These are phyloP conservation scores for Kalmusia sp. DNA, from an alignment of 2,329 filamentous ascomycete genomes.

Conservation along the genomic window DNA sequence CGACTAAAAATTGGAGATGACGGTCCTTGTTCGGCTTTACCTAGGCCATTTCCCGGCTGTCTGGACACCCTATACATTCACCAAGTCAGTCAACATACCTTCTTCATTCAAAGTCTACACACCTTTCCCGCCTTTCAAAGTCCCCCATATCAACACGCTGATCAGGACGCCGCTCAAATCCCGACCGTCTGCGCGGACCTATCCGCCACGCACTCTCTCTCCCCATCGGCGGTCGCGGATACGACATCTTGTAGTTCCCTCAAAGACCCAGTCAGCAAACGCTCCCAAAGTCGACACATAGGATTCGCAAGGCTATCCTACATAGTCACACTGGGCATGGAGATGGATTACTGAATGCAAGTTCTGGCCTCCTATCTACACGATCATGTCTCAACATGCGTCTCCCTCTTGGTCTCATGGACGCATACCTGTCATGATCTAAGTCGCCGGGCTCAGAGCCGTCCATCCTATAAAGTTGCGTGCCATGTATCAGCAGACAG, in stretches of 20 bases:
- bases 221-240: constrained; percentile 1
- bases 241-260: constrained; percentile 9
- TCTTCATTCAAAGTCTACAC: too few relatives aligned
- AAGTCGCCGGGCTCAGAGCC: too few relatives aligned
- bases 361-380: constrained; percentile 18
- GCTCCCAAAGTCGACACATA: constrained; percentile 5
- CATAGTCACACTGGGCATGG: constrained; percentile 15
- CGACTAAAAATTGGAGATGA: not conserved
- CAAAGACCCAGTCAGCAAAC: constrained; percentile 11
- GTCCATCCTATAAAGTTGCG: constrained; percentile 1
- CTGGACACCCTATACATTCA: not conserved
- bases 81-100: too few relatives aligned
- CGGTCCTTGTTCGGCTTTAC: not conserved
- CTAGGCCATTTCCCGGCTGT: not conserved
- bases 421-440: too few relatives aligned
- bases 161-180: not conserved
- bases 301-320: constrained; percentile 20
- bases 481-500: not conserved
- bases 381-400: constrained; percentile 14
- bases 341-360: constrained; percentile 32
- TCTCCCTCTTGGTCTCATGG: too few relatives aligned
- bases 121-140: too few relatives aligned
- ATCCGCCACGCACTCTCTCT: not conserved
- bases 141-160: not conserved
- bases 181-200: not conserved